These are phyloP conservation scores for Peronosclerospora sorghi DNA, from an alignment of 352 stramenopile species.

Conservation along the genomic window DNA sequence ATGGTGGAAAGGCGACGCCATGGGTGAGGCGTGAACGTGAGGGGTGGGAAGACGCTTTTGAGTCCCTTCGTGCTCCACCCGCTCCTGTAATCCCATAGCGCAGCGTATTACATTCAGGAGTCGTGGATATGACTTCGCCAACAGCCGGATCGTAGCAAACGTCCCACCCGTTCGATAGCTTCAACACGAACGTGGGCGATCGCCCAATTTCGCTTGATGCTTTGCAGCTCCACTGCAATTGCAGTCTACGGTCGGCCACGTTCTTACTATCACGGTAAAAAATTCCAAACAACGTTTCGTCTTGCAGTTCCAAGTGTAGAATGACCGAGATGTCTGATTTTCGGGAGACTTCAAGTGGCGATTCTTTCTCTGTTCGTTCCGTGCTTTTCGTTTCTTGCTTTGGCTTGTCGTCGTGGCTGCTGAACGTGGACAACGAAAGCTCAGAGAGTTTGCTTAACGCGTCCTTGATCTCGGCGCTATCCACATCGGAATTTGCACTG, in stretches of 20 bases:
- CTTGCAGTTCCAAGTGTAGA: slow-evolving; percentile 30
- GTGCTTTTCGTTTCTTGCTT: slow-evolving; percentile 1
- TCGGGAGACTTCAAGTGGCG: no score
- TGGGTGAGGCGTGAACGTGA: slow-evolving; percentile 5
- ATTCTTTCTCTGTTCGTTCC: no score
- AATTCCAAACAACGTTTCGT: slow-evolving; percentile 35
- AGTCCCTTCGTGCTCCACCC: slow-evolving; percentile 1
- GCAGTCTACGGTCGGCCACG: slow-evolving; percentile 1
- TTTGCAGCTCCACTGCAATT: slow-evolving; percentile 37
- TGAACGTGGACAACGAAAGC: slow-evolving; percentile 6
- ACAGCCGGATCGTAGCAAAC: slow-evolving; percentile 21
- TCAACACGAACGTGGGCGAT: slow-evolving; percentile 30
- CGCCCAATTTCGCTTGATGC: slow-evolving; percentile 29
- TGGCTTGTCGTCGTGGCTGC: not conserved
- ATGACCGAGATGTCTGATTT: slow-evolving; percentile 25
- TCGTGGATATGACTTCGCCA: slow-evolving; percentile 18
- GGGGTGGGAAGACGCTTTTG: not conserved
- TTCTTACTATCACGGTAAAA: not conserved
- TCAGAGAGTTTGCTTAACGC: slow-evolving; percentile 19
- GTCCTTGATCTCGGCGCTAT: slow-evolving; percentile 6
- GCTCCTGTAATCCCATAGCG: slow-evolving; percentile 17
- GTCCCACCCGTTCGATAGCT: slow-evolving; percentile 26
- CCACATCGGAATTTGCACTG: slow-evolving; percentile 13
- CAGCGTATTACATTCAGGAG: slow-evolving; percentile 11
- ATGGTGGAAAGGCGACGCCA: slow-evolving; percentile 5